Percentiles rank a stretch among this genome's conserved stretches.
phyloP scores from a whole-genome alignment of 805 yeast genomes.

The Teunomyces stri region DNA sequence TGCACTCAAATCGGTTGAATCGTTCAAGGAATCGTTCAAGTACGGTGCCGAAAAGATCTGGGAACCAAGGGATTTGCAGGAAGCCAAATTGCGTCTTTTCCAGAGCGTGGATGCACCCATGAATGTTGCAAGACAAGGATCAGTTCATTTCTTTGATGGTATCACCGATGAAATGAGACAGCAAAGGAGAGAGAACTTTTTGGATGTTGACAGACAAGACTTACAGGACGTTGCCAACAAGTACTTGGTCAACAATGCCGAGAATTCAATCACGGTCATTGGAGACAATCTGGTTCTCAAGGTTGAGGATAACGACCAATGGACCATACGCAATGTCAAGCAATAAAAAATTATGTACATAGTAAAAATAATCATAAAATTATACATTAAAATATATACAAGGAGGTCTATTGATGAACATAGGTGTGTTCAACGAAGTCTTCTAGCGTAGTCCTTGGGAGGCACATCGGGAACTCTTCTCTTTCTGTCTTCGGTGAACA shows the following conservation, averaged over 20 bases:
- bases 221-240: conserved; percentile 63
- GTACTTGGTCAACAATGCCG: conserved; percentile 44
- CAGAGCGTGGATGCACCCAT: conserved; percentile 90
- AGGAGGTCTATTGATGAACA: background rate
- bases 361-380: background rate
- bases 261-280: conserved; percentile 40
- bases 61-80: conserved; percentile 69
- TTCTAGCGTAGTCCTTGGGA: conserved; percentile 35
- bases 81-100: conserved; percentile 87
- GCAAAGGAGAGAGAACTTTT: conserved; percentile 67
- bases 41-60: conserved; percentile 38
- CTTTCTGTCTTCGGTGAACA: conserved; percentile 85
- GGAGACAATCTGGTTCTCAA: conserved; percentile 37
- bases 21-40: conserved; percentile 47
- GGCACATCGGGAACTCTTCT: conserved; percentile 63
- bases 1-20: conserved; percentile 62
- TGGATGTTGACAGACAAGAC: conserved; percentile 64
- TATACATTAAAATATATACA: background rate
- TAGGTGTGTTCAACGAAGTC: background rate
- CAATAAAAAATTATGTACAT: background rate
- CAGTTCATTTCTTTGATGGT: conserved; percentile 60
- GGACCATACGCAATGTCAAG: conserved; percentile 15
- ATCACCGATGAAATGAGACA: conserved; percentile 80
- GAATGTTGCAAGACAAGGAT: conserved; percentile 77
- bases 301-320: conserved; percentile 15